Percentiles rank a stretch among this genome's conserved stretches.
Evolutionary conservation across 1,284 basidiomycete species (phyloP).

Genomic region (Melanopsichium pennsylvanicum): DNA sequence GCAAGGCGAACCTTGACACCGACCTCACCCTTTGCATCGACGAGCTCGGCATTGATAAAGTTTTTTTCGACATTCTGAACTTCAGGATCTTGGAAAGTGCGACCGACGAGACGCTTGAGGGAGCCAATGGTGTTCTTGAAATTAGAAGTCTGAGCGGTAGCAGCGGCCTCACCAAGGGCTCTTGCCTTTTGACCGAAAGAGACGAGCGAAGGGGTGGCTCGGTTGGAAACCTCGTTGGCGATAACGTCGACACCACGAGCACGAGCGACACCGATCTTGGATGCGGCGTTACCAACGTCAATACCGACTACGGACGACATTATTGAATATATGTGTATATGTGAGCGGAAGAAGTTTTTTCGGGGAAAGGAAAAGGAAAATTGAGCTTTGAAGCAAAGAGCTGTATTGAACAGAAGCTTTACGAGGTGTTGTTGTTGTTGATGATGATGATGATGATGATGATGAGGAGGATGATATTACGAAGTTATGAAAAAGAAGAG

Average conservation of each 20-base stretch:
- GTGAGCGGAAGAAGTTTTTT: background rate
- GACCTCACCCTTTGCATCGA: constrained; percentile 63
- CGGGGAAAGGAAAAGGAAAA: background rate
- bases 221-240: constrained; percentile 64
- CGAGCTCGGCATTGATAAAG: constrained; percentile 64
- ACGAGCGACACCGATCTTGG: constrained; percentile 64
- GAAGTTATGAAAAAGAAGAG: no score
- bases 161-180: constrained; percentile 63
- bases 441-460: constrained; percentile 3
- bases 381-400: background rate
- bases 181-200: constrained; percentile 64
- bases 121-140: constrained; percentile 66
- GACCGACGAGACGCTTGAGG: constrained; percentile 64
- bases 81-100: constrained; percentile 57
- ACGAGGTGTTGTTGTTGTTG: no score
- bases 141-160: constrained; percentile 65
- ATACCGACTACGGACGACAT: constrained; percentile 64
- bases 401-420: constrained; percentile 8
- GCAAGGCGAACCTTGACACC: constrained; percentile 64
- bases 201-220: constrained; percentile 63
- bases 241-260: constrained; percentile 64
- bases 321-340: constrained; percentile 1
- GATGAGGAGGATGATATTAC: background rate
- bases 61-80: constrained; percentile 63
- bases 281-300: constrained; percentile 62